A percentile compares a stretch with the other conserved stretches of the same genome.
phyloP scores from a whole-genome alignment of 164 flowering plant genomes.

The Nymphaea thermarum region DNA sequence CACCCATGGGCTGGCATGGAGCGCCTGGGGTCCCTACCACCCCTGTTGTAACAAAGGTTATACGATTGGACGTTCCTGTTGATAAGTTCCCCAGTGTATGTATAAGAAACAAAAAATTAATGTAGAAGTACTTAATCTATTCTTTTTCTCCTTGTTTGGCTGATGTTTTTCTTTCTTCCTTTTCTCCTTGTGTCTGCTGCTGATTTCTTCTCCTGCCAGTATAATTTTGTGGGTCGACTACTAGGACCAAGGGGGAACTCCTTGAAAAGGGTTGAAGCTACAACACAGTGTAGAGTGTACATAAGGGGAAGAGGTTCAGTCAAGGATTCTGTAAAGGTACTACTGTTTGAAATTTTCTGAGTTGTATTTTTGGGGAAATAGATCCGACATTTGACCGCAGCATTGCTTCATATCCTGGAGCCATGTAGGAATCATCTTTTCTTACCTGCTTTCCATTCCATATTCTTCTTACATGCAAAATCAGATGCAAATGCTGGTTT shows the following conservation, averaged over 20 bases:
- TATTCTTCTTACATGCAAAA: not conserved
- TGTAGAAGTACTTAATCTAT: not conserved
- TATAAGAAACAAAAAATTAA: not conserved
- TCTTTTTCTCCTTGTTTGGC: not conserved
- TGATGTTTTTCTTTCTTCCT: not conserved
- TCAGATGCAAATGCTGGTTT: too few species aligned
- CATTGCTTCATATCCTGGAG: not conserved
- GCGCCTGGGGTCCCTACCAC: conserved; percentile 40
- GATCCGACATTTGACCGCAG: not conserved
- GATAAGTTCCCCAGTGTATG: conserved; percentile 76
- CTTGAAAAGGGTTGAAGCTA: conserved; percentile 72
- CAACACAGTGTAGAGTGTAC: conserved; percentile 69
- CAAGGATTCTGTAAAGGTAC: conserved; percentile 70
- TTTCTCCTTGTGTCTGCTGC: not conserved
- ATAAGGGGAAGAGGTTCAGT: conserved; percentile 82
- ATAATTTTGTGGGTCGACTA: conserved; percentile 80
- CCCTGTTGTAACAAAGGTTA: conserved; percentile 52
- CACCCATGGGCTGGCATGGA: conserved; percentile 60
- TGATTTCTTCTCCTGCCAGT: conserved; percentile 28
- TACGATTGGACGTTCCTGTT: conserved; percentile 76
- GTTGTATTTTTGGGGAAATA: not conserved
- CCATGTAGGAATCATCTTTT: not conserved
- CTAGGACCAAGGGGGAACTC: conserved; percentile 91
- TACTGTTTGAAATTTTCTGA: not conserved
- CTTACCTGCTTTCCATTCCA: not conserved